Base-by-base conservation (phyloP, 2,329 filamentous ascomycete genomes). In the Calonectria ilicicola region DNA sequence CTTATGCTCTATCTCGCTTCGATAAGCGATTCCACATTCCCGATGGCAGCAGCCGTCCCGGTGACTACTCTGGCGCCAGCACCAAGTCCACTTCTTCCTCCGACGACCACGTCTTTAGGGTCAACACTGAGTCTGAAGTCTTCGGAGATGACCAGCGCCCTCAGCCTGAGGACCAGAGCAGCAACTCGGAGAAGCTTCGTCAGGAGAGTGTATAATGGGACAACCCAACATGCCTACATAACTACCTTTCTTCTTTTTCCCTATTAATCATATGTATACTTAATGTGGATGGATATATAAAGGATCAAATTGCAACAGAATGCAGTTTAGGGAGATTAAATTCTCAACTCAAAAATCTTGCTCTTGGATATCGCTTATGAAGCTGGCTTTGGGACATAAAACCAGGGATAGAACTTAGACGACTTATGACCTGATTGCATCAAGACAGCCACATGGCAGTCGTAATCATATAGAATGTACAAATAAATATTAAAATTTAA, bases 21-120 rank as follows among this genome's bases (percentile, higher is more conserved):
- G 95, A 98, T 81, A 87, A 88, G 73, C 90, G 94, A 49, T 97
- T 96, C 85, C 89, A 93, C 80, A 85, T 97, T 27, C 94, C 94
- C 1, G 86, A 97, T 80, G 93, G 93, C 53, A 91, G 91, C 80
- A 88, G 88, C 53, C 88, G 86, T 1, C 88, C 90, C 0, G 90
- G 91, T 5, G 86, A 88, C 79, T 90, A 89, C 79, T 80, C 81
- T 9, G 75, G 75, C 26, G 76, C 72, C 27, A 70, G 51, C 35
- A 40, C 53, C 21, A 46, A 46, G 2, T 67, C 62, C 32, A 21
- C 17, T 19, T 8, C 44, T 46, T 64, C 58, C 23, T 67, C 71
- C 10, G 46, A 74, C 40, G 60, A 77, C 15, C 51, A 21, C 29
- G 68, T 77, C 67, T 72, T 70, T 65, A 72, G 75, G n/a, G 70